phyloP scores from a whole-genome alignment of 2,329 filamentous ascomycete genomes.

The Fusarium redolens region DNA sequence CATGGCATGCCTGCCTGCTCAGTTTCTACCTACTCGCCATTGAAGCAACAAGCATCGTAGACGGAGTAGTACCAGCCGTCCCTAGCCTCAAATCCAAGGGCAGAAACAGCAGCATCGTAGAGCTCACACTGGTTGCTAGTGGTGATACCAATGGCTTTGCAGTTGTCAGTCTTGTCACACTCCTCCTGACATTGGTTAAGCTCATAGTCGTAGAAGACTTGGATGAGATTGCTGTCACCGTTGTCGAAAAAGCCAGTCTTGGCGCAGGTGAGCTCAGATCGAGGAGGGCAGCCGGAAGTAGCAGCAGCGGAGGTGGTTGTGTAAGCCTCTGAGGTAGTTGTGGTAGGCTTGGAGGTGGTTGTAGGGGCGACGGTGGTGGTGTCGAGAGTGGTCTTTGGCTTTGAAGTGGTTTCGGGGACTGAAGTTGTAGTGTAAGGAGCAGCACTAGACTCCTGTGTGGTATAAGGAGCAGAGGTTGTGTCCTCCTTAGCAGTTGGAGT shows the following conservation, averaged over 20 bases:
- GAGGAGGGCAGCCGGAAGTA: constrained; percentile 4
- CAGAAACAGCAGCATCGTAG: constrained; percentile 12
- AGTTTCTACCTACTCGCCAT: neutral
- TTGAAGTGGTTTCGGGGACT: neutral
- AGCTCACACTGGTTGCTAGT: constrained; percentile 26
- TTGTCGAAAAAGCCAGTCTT: constrained; percentile 3
- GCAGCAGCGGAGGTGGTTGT: constrained; percentile 14
- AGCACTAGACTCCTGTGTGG: neutral
- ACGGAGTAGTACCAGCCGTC: constrained; percentile 9
- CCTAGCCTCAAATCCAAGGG: constrained; percentile 1
- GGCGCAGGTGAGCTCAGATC: constrained; percentile 14
- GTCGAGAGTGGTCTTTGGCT: constrained; percentile 20
- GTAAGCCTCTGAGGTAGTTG: constrained; percentile 20
- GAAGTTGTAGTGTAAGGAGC: constrained; percentile 9
- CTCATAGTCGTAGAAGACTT: neutral
- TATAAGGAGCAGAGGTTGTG: neutral
- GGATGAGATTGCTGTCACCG: neutral
- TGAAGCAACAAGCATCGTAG: constrained; percentile 32
- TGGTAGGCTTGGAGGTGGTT: constrained; percentile 1
- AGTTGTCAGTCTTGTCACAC: constrained; percentile 7
- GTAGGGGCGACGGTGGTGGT: constrained; percentile 1
- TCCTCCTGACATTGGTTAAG: constrained; percentile 11
- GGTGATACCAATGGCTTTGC: constrained; percentile 26
- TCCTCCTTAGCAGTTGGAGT: neutral
- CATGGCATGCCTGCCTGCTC: neutral